Evolutionary conservation across 2,329 filamentous ascomycete species (phyloP), one percentile per base, ranked within the genome.

Genomic region (Chlorencoelia australis): DNA sequence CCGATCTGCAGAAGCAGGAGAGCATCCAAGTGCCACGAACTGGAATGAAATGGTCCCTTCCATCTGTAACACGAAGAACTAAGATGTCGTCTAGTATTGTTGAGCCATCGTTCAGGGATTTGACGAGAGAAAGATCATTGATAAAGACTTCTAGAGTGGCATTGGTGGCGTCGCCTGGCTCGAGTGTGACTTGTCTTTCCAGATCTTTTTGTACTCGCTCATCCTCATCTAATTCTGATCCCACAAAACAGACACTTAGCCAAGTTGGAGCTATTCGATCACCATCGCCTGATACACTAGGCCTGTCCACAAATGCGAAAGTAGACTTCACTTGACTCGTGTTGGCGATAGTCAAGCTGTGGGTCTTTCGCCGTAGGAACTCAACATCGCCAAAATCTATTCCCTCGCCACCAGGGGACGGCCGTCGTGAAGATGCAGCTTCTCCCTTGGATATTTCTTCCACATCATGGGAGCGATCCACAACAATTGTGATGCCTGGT

Each of bases 11-110:
- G 32, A 96, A 83, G 49, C 79, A 83, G 0, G 85, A 86, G 7
- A 82, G 82, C 3, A 80, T 64, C 89, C 91, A 98, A 1, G 62
- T 65, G 0, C 74, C 91, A 16, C 73, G 77, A 0, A 94, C 67
- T 0, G 87, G 81, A 25, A 98, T 75, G 55, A 98, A 98, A 54
- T 96, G 83, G 51, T 98, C 91, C 31, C 87, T 73, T 1, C 93
- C 93, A 35, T 81, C 75, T 8, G 76, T 70, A 4, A 98, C 83
- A 1, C 87, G 78, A 7, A 98, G 68, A 2, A 98, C 80, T 6
- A 98, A 66, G 3, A 98, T 79, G 46, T 96, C 87, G 44, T 96
- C 89, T 0, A 98, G 64, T 6, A 64, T 65, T 4, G 66, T 56
- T 2, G 68, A 65, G 11, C 73, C 75, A 36, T 80, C 68, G 47